Evolutionary conservation across 2,329 filamentous ascomycete genomes (phyloP).

Genomic region (Neophaeococcomyces aloes): DNA sequence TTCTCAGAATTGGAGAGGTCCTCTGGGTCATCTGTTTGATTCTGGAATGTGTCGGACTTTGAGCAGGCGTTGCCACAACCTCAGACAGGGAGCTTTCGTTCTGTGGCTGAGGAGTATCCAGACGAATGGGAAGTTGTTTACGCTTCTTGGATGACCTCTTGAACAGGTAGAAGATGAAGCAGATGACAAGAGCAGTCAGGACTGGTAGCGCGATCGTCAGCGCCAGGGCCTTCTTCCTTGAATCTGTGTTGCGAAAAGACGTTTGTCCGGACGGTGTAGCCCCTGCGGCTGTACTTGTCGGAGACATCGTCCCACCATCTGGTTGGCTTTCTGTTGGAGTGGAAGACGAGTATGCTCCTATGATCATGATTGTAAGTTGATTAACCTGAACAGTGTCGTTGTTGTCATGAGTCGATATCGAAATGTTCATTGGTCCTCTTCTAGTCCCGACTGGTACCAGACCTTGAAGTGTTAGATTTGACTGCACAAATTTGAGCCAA

Average conservation of each 20-base stretch:
- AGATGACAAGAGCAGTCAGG: background rate
- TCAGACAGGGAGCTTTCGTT: background rate
- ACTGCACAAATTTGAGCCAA: constrained; percentile 1
- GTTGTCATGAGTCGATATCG: background rate
- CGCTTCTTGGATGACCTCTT: background rate
- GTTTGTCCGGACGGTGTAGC: background rate
- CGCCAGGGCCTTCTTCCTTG: background rate
- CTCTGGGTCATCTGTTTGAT: background rate
- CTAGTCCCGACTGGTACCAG: background rate
- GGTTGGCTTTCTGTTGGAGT: background rate
- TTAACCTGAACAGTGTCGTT: background rate
- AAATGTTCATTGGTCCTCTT: background rate
- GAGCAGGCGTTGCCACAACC: background rate
- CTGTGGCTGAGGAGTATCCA: background rate
- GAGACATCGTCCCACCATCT: background rate
- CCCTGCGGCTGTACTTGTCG: background rate
- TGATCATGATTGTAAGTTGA: background rate
- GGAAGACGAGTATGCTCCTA: background rate
- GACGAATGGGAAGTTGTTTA: background rate
- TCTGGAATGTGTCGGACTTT: background rate
- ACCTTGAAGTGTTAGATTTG: constrained; percentile 4
- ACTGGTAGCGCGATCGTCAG: background rate
- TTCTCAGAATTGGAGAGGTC: background rate
- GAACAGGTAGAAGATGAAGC: background rate
- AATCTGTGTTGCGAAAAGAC: background rate